Percentiles rank a stretch among this genome's conserved stretches.
Evolutionary conservation across 768 basidiomycete species (phyloP).

Genomic region (Lactifluus echinatus): DNA sequence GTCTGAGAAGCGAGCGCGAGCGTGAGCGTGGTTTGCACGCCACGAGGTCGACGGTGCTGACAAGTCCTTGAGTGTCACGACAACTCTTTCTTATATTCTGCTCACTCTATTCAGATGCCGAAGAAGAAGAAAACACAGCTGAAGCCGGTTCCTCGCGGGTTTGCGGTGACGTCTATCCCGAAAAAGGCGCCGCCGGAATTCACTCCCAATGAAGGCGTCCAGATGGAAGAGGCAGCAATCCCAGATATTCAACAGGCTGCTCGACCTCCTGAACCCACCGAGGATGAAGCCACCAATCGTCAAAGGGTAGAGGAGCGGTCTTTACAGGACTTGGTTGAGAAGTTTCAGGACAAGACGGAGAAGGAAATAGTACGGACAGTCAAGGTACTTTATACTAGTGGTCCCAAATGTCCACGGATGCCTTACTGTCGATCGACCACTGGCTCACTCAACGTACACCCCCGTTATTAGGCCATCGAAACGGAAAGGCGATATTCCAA

Average conservation of each 20-base stretch:
- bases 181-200: slow-evolving; percentile 48
- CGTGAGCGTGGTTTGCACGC: neutral
- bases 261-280: neutral
- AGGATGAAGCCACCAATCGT: slow-evolving; percentile 26
- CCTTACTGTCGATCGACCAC: neutral
- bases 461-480: slow-evolving; percentile 58
- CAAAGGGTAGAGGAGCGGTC: slow-evolving; percentile 43
- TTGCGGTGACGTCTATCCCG: slow-evolving; percentile 74
- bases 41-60: neutral
- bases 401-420: slow-evolving; percentile 2
- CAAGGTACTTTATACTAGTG: too few relatives aligned
- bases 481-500: slow-evolving; percentile 69
- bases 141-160: slow-evolving; percentile 66
- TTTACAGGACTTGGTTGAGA: slow-evolving; percentile 70
- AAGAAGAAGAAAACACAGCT: slow-evolving; percentile 83
- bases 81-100: slow-evolving; percentile 4
- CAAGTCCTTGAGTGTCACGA: neutral
- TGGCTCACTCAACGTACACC: neutral
- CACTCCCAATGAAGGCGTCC: slow-evolving; percentile 18
- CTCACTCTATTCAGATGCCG: slow-evolving; percentile 38
- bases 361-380: slow-evolving; percentile 67
- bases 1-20: neutral
- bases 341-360: slow-evolving; percentile 79
- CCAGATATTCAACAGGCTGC: neutral
- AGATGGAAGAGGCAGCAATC: slow-evolving; percentile 1